Evolutionary conservation across 2,329 filamentous ascomycete species (phyloP).

Genomic region (Penicillium sclerotiorum): DNA sequence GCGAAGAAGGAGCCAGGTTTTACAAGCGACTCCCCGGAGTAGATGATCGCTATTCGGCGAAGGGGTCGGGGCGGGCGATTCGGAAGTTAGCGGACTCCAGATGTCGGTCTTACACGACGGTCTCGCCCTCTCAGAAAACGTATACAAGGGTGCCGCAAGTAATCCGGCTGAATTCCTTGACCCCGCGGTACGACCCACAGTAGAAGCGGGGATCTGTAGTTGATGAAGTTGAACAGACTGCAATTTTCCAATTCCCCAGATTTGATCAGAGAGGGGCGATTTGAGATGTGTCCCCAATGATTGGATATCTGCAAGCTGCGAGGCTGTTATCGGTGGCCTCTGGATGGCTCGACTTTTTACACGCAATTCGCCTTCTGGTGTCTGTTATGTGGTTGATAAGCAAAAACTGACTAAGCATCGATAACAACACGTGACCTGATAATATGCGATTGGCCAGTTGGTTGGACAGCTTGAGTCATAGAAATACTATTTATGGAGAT

Average conservation of each 20-base stretch:
- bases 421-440: slow-evolving; percentile 12
- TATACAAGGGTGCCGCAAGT: slow-evolving; percentile 8
- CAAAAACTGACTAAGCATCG: slow-evolving; percentile 10
- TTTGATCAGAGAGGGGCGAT: slow-evolving; percentile 1
- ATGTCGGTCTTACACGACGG: slow-evolving; percentile 1
- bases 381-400: slow-evolving; percentile 2
- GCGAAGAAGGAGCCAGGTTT: background rate
- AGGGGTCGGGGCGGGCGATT: background rate
- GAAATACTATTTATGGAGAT: background rate
- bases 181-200: slow-evolving; percentile 25
- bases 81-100: background rate
- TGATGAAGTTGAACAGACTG: background rate
- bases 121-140: background rate
- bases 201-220: slow-evolving; percentile 17
- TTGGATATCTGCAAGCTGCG: slow-evolving; percentile 14
- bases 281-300: slow-evolving; percentile 12
- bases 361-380: background rate
- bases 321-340: slow-evolving; percentile 23
- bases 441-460: slow-evolving; percentile 3
- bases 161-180: slow-evolving; percentile 13
- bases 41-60: background rate
- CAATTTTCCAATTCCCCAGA: background rate
- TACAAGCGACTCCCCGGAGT: background rate
- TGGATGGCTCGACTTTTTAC: slow-evolving; percentile 19
- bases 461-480: background rate